Evolutionary conservation across 345 rosid genomes (phyloP).

Genomic region (Salix viminalis): DNA sequence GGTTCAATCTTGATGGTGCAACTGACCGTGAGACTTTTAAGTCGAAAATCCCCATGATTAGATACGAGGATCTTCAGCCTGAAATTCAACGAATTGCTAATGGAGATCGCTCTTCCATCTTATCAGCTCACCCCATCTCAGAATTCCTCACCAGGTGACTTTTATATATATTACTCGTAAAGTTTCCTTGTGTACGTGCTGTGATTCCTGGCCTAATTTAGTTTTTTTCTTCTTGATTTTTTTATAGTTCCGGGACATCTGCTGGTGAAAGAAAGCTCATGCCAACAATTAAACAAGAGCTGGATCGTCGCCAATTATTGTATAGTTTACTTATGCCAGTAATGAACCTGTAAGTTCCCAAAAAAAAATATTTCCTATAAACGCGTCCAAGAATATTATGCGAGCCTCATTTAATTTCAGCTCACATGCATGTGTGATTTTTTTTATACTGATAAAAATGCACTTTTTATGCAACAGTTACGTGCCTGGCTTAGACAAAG

Average conservation of each 20-base stretch:
- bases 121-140: constrained; percentile 62
- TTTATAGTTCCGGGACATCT: constrained; percentile 87
- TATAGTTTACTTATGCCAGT: constrained; percentile 96
- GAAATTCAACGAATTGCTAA: constrained; percentile 72
- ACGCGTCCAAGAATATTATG: neutral
- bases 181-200: neutral
- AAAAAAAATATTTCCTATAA: neutral
- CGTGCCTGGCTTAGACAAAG: constrained; percentile 85
- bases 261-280: constrained; percentile 97
- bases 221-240: neutral
- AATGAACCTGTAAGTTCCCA: constrained; percentile 82
- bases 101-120: constrained; percentile 68
- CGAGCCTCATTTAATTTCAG: constrained; percentile 1
- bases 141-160: constrained; percentile 79
- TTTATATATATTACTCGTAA: neutral
- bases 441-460: neutral
- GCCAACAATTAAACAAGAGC: constrained; percentile 92
- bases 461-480: constrained; percentile 40
- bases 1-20: constrained; percentile 50
- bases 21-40: constrained; percentile 52
- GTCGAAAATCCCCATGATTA: constrained; percentile 51
- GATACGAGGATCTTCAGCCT: constrained; percentile 65
- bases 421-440: neutral
- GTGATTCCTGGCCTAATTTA: neutral
- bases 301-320: constrained; percentile 84